These are phyloP conservation scores for Fraxinus xanthoxyloides DNA, from an alignment of 305 asterid genomes.

Conservation along the genomic window DNA sequence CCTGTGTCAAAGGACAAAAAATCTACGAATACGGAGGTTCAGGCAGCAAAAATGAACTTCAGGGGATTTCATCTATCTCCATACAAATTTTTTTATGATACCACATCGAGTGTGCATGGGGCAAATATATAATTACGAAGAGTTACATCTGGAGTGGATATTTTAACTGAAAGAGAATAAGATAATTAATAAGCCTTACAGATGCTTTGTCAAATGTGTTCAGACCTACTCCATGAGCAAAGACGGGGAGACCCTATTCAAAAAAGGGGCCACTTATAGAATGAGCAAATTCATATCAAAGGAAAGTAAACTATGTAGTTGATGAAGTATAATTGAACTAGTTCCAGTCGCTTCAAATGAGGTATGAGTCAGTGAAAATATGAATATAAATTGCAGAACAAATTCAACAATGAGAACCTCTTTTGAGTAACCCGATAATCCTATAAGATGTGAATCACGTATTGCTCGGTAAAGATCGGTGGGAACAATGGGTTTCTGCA, in stretches of 20 bases:
- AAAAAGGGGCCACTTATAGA: slow-evolving; percentile 17
- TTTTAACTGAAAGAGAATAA: slow-evolving; percentile 4
- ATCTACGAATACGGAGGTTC: not conserved
- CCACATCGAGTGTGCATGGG: not conserved
- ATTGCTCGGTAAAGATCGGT: slow-evolving; percentile 59
- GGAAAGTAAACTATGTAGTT: slow-evolving; percentile 10
- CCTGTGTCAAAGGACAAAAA: not conserved
- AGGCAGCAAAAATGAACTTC: not conserved
- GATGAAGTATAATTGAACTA: slow-evolving; percentile 15
- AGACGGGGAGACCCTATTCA: slow-evolving; percentile 71
- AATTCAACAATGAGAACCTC: slow-evolving; percentile 47
- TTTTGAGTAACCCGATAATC: slow-evolving; percentile 72
- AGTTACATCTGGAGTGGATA: slow-evolving; percentile 7
- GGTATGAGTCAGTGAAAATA: not conserved
- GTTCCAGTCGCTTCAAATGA: slow-evolving; percentile 16
- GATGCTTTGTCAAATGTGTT: slow-evolving; percentile 85
- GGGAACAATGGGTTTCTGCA: slow-evolving; percentile 82
- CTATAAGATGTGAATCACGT: slow-evolving; percentile 86
- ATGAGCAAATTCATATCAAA: slow-evolving; percentile 9
- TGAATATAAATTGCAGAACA: not conserved
- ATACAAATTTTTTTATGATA: not conserved
- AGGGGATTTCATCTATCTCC: not conserved
- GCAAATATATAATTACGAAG: not conserved
- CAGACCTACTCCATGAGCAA: slow-evolving; percentile 70
- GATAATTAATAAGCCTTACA: slow-evolving; percentile 41